Conservation (phyloP, 768 basidiomycete species). For the Mycena latifolia region DNA sequence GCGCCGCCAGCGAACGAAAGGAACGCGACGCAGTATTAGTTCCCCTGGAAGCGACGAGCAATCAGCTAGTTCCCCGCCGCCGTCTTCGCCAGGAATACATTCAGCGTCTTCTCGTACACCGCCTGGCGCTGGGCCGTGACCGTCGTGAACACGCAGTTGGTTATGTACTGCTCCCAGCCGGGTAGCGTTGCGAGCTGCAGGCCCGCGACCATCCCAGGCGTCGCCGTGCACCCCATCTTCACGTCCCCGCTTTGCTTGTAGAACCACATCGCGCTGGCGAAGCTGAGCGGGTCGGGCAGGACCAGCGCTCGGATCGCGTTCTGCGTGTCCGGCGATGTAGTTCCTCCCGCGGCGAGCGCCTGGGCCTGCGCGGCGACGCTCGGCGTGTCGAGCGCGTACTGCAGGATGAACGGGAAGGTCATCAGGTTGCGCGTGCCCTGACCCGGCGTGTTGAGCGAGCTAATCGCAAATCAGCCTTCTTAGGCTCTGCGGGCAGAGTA, state of each 20-base stretch:
- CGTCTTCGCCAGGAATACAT: slow-evolving; percentile 16
- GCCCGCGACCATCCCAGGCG: slow-evolving; percentile 35
- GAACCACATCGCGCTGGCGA: slow-evolving; percentile 43
- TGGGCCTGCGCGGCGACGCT: slow-evolving; percentile 30
- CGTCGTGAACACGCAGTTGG: slow-evolving; percentile 38
- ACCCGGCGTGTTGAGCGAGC: slow-evolving; percentile 36
- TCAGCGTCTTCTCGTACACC: slow-evolving; percentile 35
- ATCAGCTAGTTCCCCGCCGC: not conserved
- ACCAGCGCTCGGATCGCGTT: slow-evolving; percentile 38
- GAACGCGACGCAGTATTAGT: not conserved
- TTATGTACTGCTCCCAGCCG: slow-evolving; percentile 40
- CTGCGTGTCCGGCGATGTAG: slow-evolving; percentile 31
- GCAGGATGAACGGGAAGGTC: slow-evolving; percentile 40
- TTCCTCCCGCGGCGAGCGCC: slow-evolving; percentile 25
- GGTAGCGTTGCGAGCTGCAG: slow-evolving; percentile 34
- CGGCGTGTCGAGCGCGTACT: slow-evolving; percentile 42
- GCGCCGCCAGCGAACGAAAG: no score
- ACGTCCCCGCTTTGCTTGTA: slow-evolving; percentile 35
- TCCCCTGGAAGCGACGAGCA: no score
- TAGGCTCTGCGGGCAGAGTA: not conserved
- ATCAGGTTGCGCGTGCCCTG: slow-evolving; percentile 42
- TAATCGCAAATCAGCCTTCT: slow-evolving; percentile 10
- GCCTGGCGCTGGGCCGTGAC: slow-evolving; percentile 34
- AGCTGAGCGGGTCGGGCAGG: slow-evolving; percentile 37
- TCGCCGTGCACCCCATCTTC: slow-evolving; percentile 35